Evolutionary conservation across 108 stramenopile genomes (phyloP).

Genomic region (Fragilaria radians): DNA sequence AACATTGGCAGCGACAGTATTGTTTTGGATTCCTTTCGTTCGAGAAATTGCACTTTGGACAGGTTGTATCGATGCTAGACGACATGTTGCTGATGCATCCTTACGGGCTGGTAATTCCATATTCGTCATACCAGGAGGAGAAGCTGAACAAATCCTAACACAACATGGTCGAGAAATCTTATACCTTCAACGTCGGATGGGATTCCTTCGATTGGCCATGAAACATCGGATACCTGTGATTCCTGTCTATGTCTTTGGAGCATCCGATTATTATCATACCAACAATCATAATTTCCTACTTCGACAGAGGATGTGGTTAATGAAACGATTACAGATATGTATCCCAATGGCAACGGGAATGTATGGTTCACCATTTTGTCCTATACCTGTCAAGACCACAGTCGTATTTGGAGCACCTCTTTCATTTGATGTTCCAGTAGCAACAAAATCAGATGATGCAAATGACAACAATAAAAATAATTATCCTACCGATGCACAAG

Average conservation of each 20-base stretch:
- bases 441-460: too few species aligned
- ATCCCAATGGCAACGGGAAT: slow-evolving; percentile 28
- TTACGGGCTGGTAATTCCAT: slow-evolving; percentile 36
- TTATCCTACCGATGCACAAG: not conserved
- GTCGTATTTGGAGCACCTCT: slow-evolving; percentile 25
- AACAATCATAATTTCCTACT: slow-evolving; percentile 9
- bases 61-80: slow-evolving; percentile 52
- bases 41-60: slow-evolving; percentile 53
- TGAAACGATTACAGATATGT: slow-evolving; percentile 30
- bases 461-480: not conserved
- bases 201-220: slow-evolving; percentile 80
- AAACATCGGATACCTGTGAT: slow-evolving; percentile 70
- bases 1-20: slow-evolving; percentile 46
- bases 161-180: slow-evolving; percentile 29
- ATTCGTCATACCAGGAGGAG: slow-evolving; percentile 39
- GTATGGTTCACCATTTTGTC: slow-evolving; percentile 26
- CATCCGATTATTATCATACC: slow-evolving; percentile 41
- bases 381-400: slow-evolving; percentile 21
- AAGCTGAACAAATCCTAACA: slow-evolving; percentile 45
- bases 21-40: slow-evolving; percentile 56
- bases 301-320: slow-evolving; percentile 25
- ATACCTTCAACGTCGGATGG: slow-evolving; percentile 68
- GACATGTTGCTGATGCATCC: slow-evolving; percentile 29
- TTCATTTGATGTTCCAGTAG: not conserved
- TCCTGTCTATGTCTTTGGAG: slow-evolving; percentile 72